These are phyloP conservation scores for Ambrosiella xylebori DNA, from an alignment of 2,329 filamentous ascomycete species.

Conservation along the genomic window DNA sequence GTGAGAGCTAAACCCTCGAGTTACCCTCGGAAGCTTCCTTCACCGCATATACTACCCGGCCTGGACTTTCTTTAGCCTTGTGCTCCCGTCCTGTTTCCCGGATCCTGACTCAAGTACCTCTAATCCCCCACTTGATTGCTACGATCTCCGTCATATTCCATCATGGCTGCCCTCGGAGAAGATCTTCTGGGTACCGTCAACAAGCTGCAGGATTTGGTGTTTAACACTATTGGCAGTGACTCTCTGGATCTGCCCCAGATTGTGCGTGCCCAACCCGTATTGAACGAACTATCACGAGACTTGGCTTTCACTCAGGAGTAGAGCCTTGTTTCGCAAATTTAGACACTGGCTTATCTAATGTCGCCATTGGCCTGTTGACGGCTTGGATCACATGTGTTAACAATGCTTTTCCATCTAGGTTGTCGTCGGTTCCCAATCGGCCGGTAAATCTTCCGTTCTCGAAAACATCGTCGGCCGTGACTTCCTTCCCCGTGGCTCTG, in stretches of 20 bases:
- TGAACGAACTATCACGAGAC: conserved; percentile 1
- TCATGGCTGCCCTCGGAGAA: conserved; percentile 88
- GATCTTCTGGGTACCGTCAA: conserved; percentile 92
- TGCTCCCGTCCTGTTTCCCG: not conserved
- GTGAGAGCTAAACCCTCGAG: conserved; percentile 1
- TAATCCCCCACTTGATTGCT: not conserved
- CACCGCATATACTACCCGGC: not conserved
- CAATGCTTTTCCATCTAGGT: conserved; percentile 40
- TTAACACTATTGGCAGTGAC: conserved; percentile 99
- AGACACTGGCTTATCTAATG: conserved; percentile 5
- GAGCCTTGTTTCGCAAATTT: not conserved
- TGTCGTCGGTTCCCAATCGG: conserved; percentile 94
- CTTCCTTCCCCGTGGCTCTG: conserved; percentile 88
- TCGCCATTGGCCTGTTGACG: not conserved
- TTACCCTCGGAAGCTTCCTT: not conserved
- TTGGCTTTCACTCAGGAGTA: not conserved
- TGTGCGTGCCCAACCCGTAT: conserved; percentile 37
- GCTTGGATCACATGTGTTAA: not conserved
- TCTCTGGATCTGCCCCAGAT: conserved; percentile 95
- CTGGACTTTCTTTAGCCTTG: not conserved
- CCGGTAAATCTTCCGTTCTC: conserved; percentile 93
- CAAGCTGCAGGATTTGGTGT: conserved; percentile 94
- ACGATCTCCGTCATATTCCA: conserved; percentile 15
- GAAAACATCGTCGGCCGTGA: conserved; percentile 98
- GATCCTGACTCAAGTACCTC: not conserved